Conservation (phyloP, 2,329 filamentous ascomycete genomes). For the Coniochaeta hoffmannii region DNA sequence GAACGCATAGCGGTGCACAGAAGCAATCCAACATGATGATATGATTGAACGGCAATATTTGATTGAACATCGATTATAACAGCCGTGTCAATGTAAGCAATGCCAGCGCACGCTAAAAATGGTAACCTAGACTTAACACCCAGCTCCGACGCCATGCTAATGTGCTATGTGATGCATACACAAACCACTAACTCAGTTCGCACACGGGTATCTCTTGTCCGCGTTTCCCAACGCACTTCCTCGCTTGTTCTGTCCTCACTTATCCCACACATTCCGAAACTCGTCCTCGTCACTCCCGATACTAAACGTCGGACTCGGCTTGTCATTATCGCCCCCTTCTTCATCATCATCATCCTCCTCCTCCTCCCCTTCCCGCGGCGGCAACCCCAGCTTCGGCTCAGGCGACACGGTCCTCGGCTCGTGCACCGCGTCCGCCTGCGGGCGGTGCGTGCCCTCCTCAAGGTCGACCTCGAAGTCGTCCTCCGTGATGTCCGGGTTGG, state of each 20-base stretch:
- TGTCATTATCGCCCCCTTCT: neutral
- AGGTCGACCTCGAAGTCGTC: constrained; percentile 19
- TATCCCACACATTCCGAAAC: constrained; percentile 38
- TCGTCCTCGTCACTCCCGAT: constrained; percentile 30
- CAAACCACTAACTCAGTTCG: neutral
- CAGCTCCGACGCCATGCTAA: constrained; percentile 1
- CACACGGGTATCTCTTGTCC: neutral
- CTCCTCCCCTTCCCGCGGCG: neutral
- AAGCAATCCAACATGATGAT: too few species aligned
- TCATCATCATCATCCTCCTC: neutral
- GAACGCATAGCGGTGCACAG: too few species aligned
- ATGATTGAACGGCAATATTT: too few species aligned
- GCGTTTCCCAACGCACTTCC: neutral
- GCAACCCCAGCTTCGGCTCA: neutral
- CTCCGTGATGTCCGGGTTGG: constrained; percentile 14
- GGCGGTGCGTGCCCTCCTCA: constrained; percentile 12
- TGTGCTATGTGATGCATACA: neutral
- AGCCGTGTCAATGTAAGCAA: too few species aligned
- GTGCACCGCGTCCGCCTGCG: constrained; percentile 8
- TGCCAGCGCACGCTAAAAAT: too few species aligned
- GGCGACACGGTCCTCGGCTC: neutral
- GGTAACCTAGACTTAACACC: too few species aligned
- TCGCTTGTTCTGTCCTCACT: neutral
- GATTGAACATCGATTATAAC: too few species aligned
- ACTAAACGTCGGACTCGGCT: constrained; percentile 9